Evolutionary conservation across 1,139 yeast species (phyloP).

Genomic region (Hemisphaericaspora xylofermentans): DNA sequence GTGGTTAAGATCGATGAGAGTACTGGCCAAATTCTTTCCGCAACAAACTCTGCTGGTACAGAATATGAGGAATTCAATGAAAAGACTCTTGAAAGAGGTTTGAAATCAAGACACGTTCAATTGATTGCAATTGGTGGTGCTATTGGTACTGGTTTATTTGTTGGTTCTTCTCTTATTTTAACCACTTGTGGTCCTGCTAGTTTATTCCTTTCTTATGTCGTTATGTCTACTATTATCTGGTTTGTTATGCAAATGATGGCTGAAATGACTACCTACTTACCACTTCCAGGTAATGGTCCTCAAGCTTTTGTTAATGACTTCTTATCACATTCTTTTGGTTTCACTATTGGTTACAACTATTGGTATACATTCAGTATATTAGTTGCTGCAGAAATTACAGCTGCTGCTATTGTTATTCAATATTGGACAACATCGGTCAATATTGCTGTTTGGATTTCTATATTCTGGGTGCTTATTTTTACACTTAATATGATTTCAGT

Average conservation of each 20-base stretch:
- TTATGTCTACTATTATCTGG: constrained; percentile 54
- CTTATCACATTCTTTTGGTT: constrained; percentile 37
- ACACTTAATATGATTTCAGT: constrained; percentile 45
- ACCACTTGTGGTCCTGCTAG: constrained; percentile 52
- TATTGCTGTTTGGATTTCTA: constrained; percentile 56
- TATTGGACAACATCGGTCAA: constrained; percentile 57
- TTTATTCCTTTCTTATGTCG: constrained; percentile 44
- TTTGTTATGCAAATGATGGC: constrained; percentile 58
- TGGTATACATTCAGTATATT: constrained; percentile 51
- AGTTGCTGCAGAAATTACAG: constrained; percentile 51
- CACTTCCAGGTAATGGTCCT: constrained; percentile 48
- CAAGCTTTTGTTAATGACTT: constrained; percentile 39
- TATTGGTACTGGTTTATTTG: constrained; percentile 43
- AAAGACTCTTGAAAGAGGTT: constrained; percentile 32
- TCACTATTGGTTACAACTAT: constrained; percentile 51
- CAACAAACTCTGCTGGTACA: constrained; percentile 20
- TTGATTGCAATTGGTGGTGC: constrained; percentile 42
- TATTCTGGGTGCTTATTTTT: constrained; percentile 41
- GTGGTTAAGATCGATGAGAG: constrained; percentile 31
- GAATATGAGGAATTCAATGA: constrained; percentile 19
- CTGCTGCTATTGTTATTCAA: constrained; percentile 50
- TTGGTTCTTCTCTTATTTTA: constrained; percentile 50
- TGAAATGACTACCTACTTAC: constrained; percentile 62
- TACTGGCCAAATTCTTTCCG: constrained; percentile 26
- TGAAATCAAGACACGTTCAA: constrained; percentile 39